Base-by-base conservation (phyloP, 352 stramenopile species). In the Globisporangium acanthophoron region DNA sequence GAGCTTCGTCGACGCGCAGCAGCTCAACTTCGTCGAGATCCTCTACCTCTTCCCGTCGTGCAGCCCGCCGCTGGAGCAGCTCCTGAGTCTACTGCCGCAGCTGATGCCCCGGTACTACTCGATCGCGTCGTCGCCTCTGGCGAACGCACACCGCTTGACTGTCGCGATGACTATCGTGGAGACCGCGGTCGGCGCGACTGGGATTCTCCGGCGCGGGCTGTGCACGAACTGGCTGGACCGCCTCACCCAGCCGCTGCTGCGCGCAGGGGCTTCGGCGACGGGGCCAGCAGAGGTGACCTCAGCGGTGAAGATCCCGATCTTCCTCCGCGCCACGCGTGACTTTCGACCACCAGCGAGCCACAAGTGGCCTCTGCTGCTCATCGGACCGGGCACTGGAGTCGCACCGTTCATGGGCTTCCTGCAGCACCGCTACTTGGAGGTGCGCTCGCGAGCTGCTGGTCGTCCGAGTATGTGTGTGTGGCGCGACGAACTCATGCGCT, bases 391-490 rank as follows among this genome's bases (percentile, higher is more conserved):
- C 39, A 98, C 96, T 16, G 96, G 96, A 29, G 96, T 99, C 50
- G 88, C 96, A 13, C 96, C 96, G 20, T 98, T 99, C 73, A 92
- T 98, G 59, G 94, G 95, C 40, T 99, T 98, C 59, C 55, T 99
- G 40, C 78, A 94, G 56, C 94, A 98, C 59, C 90, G 88, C 21
- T 57, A 75, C 18, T 35, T 71, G 16, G 69, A 89, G 59, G 52
- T 54, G 50, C 50, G 33, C 41, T 18, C 6, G 5, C 24, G 37
- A 43, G 37, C 11, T 5, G 11, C 4, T 27, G 24, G 24, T 43
- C 2, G 12, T 43, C 3, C 9, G n/a, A 7, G 11, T 6, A 6
- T 37, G 33, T 37, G 33, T 18, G 13, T 16, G 11, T 18, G 13
- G 2, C 16, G 35, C 35, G 11, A 13, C 37, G 37, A 16, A 16